These are phyloP conservation scores for Nicotiana otophora DNA, from an alignment of 257 asterid genomes.

Conservation along the genomic window DNA sequence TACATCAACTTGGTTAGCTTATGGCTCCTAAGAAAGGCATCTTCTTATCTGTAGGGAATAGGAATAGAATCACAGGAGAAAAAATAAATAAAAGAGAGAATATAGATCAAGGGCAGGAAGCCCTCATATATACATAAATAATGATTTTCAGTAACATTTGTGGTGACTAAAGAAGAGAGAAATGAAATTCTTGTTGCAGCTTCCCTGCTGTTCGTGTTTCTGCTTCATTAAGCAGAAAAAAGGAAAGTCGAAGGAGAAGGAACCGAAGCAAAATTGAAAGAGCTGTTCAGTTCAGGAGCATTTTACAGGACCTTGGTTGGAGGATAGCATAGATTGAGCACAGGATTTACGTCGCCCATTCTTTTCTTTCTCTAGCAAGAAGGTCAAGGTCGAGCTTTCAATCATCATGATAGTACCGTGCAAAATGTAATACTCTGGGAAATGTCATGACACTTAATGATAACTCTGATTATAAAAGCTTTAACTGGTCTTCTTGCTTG, in stretches of 20 bases:
- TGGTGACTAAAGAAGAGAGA: constrained; percentile 9
- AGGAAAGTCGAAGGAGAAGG: constrained; percentile 23
- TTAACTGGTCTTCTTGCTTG: constrained; percentile 44
- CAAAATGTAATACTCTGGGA: not conserved
- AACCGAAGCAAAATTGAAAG: constrained; percentile 20
- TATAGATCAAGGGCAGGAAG: not conserved
- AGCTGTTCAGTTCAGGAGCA: not conserved
- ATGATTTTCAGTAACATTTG: constrained; percentile 2
- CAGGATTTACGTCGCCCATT: not conserved
- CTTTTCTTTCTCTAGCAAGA: not conserved
- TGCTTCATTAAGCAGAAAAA: constrained; percentile 48
- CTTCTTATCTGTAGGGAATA: constrained; percentile 15
- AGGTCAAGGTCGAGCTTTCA: not conserved
- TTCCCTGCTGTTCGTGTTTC: constrained; percentile 59
- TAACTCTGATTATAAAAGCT: constrained; percentile 8
- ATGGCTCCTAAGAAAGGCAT: constrained; percentile 18
- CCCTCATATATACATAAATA: constrained; percentile 8
- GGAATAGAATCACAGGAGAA: constrained; percentile 27
- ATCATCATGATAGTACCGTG: not conserved
- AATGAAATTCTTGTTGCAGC: constrained; percentile 39
- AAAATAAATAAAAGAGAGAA: not conserved
- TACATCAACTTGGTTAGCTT: constrained; percentile 4
- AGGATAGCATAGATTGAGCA: not conserved
- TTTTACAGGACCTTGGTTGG: not conserved
- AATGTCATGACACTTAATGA: constrained; percentile 1